Conservation (phyloP, 2,329 filamentous ascomycete genomes). For the Hypomyces perniciosus region DNA sequence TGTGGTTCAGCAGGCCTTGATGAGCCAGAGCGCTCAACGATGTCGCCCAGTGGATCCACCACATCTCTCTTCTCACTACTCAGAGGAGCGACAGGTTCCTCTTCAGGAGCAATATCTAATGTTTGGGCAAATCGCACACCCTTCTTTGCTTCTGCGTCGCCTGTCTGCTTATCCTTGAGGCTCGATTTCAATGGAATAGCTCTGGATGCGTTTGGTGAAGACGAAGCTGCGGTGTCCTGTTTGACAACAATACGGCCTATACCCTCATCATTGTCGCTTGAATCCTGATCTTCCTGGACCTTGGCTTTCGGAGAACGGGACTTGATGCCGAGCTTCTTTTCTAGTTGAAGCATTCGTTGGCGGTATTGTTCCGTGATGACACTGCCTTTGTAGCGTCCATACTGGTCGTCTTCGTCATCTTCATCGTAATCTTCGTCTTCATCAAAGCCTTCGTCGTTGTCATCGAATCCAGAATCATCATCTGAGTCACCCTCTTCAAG, state of each 20-base stretch:
- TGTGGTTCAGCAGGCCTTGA: constrained; percentile 25
- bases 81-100: constrained; percentile 16
- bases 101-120: constrained; percentile 60
- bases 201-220: constrained; percentile 14
- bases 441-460: constrained; percentile 47
- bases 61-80: constrained; percentile 23
- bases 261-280: constrained; percentile 39
- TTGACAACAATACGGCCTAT: constrained; percentile 53
- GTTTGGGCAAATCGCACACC: constrained; percentile 73
- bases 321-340: constrained; percentile 64
- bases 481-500: constrained; percentile 63
- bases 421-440: constrained; percentile 47
- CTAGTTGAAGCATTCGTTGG: constrained; percentile 77
- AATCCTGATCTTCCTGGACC: constrained; percentile 34
- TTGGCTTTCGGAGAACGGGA: constrained; percentile 49
- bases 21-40: constrained; percentile 41
- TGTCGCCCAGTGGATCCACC: constrained; percentile 46
- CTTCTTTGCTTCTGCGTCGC: constrained; percentile 45
- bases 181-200: constrained; percentile 26
- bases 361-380: constrained; percentile 70
- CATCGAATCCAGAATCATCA: constrained; percentile 49
- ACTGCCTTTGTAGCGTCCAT: constrained; percentile 63
- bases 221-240: constrained; percentile 14
- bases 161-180: constrained; percentile 25
- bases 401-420: constrained; percentile 68